A percentile compares a stretch with the other conserved stretches of the same genome.
Conservation (phyloP, 1,139 yeast genomes). For the Pneumocystis carinii region DNA sequence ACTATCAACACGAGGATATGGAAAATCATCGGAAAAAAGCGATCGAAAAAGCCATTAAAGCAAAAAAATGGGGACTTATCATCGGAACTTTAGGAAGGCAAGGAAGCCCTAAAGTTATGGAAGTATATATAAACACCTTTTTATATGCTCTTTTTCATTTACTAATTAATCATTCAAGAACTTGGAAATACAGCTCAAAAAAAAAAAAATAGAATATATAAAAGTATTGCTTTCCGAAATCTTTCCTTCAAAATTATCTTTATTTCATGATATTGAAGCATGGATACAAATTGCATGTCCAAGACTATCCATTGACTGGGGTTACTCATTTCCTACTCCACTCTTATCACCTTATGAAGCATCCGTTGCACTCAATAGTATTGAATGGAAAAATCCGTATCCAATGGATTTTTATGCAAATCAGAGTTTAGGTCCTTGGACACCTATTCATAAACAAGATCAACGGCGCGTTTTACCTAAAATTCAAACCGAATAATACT, state of each 20-base stretch:
- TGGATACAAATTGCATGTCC: conserved; percentile 98
- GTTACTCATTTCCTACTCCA: conserved; percentile 89
- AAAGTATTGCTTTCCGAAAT: conserved; percentile 81
- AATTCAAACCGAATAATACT: background rate
- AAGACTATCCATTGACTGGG: conserved; percentile 93
- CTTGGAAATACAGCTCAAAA: conserved; percentile 35
- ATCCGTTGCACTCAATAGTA: conserved; percentile 70
- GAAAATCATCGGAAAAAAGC: conserved; percentile 62
- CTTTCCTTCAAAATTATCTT: conserved; percentile 83
- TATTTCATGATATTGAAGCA: conserved; percentile 86
- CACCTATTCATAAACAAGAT: conserved; percentile 11
- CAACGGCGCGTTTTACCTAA: conserved; percentile 2
- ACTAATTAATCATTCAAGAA: conserved; percentile 1
- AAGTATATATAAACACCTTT: background rate
- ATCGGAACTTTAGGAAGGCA: conserved; percentile 96
- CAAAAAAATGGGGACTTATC: conserved; percentile 59
- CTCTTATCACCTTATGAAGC: conserved; percentile 91
- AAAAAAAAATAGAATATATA: conserved; percentile 52
- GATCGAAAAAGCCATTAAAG: conserved; percentile 35
- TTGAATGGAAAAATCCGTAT: conserved; percentile 52
- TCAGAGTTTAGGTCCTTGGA: conserved; percentile 62
- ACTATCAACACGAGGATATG: conserved; percentile 76
- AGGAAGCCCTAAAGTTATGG: conserved; percentile 62
- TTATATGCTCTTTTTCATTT: background rate
- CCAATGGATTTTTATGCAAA: conserved; percentile 93